Percentiles rank a stretch among this genome's conserved stretches.
These are phyloP conservation scores for Metschnikowia bowlesiae DNA, from an alignment of 805 yeast species.

Conservation along the genomic window DNA sequence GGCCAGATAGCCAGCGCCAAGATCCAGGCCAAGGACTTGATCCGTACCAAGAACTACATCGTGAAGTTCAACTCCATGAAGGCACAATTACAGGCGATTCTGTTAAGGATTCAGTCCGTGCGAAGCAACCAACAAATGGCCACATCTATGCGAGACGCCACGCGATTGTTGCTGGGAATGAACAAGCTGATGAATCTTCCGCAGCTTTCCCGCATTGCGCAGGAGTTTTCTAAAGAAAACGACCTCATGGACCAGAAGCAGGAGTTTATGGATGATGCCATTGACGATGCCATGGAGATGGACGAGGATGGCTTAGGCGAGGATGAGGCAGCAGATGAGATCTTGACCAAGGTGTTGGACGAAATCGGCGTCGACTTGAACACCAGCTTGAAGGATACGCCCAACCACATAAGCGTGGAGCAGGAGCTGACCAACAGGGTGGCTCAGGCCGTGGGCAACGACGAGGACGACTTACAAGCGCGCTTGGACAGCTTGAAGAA, in stretches of 20 bases:
- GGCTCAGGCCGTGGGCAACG: conserved; percentile 56
- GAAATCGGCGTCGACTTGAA: conserved; percentile 90
- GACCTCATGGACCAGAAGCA: conserved; percentile 98
- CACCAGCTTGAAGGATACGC: conserved; percentile 44
- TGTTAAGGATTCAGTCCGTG: conserved; percentile 86
- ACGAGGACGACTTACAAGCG: conserved; percentile 85
- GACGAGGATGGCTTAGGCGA: conserved; percentile 69
- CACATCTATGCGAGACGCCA: conserved; percentile 89
- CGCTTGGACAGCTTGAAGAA: conserved; percentile 74
- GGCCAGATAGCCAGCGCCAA: conserved; percentile 88
- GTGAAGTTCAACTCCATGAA: conserved; percentile 90
- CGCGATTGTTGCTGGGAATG: conserved; percentile 78
- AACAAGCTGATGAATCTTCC: conserved; percentile 88
- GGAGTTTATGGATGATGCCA: conserved; percentile 97
- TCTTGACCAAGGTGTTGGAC: conserved; percentile 86
- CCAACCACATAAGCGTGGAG: conserved; percentile 29
- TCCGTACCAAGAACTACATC: conserved; percentile 78
- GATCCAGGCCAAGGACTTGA: conserved; percentile 92
- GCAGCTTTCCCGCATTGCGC: conserved; percentile 80
- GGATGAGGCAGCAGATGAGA: conserved; percentile 87
- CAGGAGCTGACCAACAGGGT: conserved; percentile 26
- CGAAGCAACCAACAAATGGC: conserved; percentile 95
- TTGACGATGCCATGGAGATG: conserved; percentile 93
- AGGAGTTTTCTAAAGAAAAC: conserved; percentile 91
- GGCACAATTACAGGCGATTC: conserved; percentile 92